phyloP scores from a whole-genome alignment of 306 rosid genomes.

The Carpinus fangiana region DNA sequence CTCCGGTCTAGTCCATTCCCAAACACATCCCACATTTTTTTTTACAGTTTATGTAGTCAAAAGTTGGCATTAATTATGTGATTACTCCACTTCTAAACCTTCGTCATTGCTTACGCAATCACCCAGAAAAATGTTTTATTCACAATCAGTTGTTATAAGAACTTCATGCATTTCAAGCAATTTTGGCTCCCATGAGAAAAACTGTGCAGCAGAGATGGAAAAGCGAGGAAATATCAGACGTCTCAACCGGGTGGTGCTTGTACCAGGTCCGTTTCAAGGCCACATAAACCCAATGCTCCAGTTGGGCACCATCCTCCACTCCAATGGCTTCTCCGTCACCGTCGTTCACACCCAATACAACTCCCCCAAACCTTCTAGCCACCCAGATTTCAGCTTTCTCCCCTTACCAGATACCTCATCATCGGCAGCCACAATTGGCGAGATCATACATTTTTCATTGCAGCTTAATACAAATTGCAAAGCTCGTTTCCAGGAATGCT shows the following conservation, averaged over 20 bases:
- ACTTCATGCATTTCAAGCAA: no score
- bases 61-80: no score
- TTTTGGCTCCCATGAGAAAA: no score
- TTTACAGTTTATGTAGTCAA: no score
- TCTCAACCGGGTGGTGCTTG: conserved; percentile 21
- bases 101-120: no score
- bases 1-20: no score
- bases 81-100: no score
- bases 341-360: conserved; percentile 42
- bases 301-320: conserved; percentile 38
- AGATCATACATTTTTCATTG: neutral
- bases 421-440: conserved; percentile 2
- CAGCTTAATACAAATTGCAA: conserved; percentile 26
- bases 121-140: no score
- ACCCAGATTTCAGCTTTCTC: conserved; percentile 37
- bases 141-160: no score
- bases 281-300: conserved; percentile 49
- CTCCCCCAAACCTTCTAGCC: conserved; percentile 34
- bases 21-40: no score
- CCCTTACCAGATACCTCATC: conserved; percentile 39
- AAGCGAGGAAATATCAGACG: conserved; percentile 2
- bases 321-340: conserved; percentile 46
- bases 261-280: conserved; percentile 39
- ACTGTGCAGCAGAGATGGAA: neutral
- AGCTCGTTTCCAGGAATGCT: conserved; percentile 25